Evolutionary conservation across 805 yeast genomes (phyloP), one percentile per base, ranked within the genome.

Genomic region (Kodamaea hsintzibuensis): DNA sequence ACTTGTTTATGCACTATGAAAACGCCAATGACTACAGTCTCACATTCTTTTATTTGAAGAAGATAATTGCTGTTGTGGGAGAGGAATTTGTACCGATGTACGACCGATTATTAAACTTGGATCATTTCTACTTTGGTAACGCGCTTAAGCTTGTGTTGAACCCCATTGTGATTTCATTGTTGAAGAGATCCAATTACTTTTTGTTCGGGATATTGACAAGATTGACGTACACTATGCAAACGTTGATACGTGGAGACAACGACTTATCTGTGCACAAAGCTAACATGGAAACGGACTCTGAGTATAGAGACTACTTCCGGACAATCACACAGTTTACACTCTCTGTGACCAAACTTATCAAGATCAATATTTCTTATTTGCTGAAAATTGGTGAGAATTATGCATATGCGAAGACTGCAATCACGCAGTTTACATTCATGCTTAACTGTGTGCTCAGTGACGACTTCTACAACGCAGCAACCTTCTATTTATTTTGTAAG

Each of bases 71-170:
- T 38, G 42, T 60, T 9, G 22, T 51, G 5, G 62, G 67, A 42
- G 59, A 68, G 27, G 75, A 72, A 52, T 53, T 76, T n/a, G 64
- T 72, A 61, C 65, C 76, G 1, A 64, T 69, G 52, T 77, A 74
- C 55, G 60, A 67, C 51, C 69, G 67, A 9, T 51, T 78, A n/a
- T 54, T 76, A 42, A 71, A 57, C 35, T 66, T 70, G 45, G 63
- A 71, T 51, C 58, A 63, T 2, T 38, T 57, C 1, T 71, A 73
- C 58, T 79, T 81, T 62, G 82, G 79, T 3, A 57, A 61, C 1
- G 75, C 78, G 0, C 70, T 74, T 3, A 78, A 70, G 42, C 64
- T 71, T 43, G 60, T 73, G 10, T 45, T 82, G 27, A 79, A 73
- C 49, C 82, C 84, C 18, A 43, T 63, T 3, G 42, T 73, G 5